Evolutionary conservation across 805 yeast species (phyloP), one percentile per base, ranked within the genome.

Genomic region (Blastobotrys muscicola): DNA sequence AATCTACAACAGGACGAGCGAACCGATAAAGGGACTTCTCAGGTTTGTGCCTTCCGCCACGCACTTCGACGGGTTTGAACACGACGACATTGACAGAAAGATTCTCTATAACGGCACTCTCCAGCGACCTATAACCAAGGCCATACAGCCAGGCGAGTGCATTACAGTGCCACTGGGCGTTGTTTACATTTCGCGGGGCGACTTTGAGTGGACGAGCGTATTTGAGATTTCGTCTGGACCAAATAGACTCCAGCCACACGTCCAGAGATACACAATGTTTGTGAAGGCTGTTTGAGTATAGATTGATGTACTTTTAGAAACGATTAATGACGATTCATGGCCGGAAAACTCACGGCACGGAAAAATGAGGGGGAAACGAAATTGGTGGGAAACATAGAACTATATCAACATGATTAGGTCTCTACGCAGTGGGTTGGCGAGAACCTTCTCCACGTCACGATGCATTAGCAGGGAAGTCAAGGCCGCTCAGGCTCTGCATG

Each of bases 401-500:
- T 20, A 4, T 20, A 20, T 20, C 26, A 20, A 4, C 26, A 20
- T 20, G 26, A 20, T 20, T 6, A 20, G 26, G 26, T 20, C 26
- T 20, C 26, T 20, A 20, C 26, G 26, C 26, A 20, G 6, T 4
- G 26, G 26, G 6, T 20, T 20, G 6, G 26, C 26, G 4, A 20
- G 26, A 20, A 20, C 6, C 26, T 20, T 20, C 26, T 20, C 26
- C 6, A 20, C 26, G 4, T 20, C 26, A 20, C 4, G 26, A 20
- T 20, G 26, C 26, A 20, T 20, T 6, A 20, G 26, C 26, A 20
- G 26, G 26, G 26, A 20, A 26, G 14, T 48, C 14, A 40, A 42
- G 15, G 39, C 53, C 9, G 97, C 97, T 1, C 98, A 90, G 64
- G 92, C 97, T 0, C 66, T 85, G 10, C 76, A 72, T 55, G 96